Evolutionary conservation across 169 alveolate genomes (phyloP).

Genomic region (Cryptosporidium viatorum): DNA sequence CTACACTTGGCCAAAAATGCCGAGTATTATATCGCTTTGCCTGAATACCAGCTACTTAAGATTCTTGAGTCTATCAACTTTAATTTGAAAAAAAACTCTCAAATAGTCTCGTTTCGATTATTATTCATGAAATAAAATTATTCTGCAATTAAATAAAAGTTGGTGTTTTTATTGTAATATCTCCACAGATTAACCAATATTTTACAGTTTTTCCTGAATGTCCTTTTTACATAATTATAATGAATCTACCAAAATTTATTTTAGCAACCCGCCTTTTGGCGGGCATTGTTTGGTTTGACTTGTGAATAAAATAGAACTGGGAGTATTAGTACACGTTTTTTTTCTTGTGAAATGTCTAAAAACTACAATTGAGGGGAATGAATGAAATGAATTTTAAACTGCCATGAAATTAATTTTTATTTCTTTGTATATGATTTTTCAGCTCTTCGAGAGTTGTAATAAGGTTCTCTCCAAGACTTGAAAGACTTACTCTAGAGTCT

Average conservation of each 20-base stretch:
- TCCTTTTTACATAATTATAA: background rate
- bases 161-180: background rate
- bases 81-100: background rate
- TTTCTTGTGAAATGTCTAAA: background rate
- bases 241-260: background rate
- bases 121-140: background rate
- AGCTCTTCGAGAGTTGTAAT: conserved; percentile 22
- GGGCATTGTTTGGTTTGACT: conserved; percentile 5
- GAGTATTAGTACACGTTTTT: conserved; percentile 3
- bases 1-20: background rate
- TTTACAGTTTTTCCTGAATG: background rate
- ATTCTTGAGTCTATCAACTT: background rate
- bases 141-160: background rate
- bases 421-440: conserved; percentile 4
- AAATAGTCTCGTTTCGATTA: background rate
- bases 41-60: background rate
- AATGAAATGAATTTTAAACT: no score
- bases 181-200: background rate
- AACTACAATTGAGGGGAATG: background rate
- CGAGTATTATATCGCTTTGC: background rate
- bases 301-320: background rate
- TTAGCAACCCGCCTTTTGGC: background rate
- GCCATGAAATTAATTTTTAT: no score
- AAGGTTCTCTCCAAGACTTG: conserved; percentile 21
- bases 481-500: background rate